Conservation (phyloP, 176 grass and related monocot genomes). For the Oryza glumipatula region DNA sequence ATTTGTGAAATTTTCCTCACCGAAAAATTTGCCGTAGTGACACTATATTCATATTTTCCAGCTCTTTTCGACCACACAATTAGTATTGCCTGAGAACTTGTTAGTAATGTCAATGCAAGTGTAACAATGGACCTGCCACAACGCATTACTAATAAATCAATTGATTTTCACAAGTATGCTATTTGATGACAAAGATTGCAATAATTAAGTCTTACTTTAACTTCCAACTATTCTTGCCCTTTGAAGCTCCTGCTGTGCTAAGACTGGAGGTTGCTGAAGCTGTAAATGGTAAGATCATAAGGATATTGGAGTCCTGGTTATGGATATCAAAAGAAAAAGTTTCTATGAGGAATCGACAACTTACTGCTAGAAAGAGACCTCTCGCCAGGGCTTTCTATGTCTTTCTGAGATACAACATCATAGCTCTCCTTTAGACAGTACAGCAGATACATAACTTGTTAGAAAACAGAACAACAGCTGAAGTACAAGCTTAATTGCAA, state of each 20-base stretch:
- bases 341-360: slow-evolving; percentile 33
- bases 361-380: slow-evolving; percentile 70
- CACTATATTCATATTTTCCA: slow-evolving; percentile 92
- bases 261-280: slow-evolving; percentile 34
- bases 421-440: slow-evolving; percentile 48
- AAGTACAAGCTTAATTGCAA: slow-evolving; percentile 18
- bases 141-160: slow-evolving; percentile 17
- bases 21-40: slow-evolving; percentile 95
- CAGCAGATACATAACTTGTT: slow-evolving; percentile 7
- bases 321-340: neutral
- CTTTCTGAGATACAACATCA: slow-evolving; percentile 55
- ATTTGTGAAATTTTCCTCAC: slow-evolving; percentile 49
- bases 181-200: slow-evolving; percentile 23
- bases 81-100: slow-evolving; percentile 95
- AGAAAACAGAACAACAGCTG: slow-evolving; percentile 12
- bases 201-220: slow-evolving; percentile 64
- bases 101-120: slow-evolving; percentile 81
- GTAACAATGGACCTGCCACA: slow-evolving; percentile 74
- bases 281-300: slow-evolving; percentile 29
- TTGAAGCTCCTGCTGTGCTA: slow-evolving; percentile 34
- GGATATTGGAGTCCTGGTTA: neutral
- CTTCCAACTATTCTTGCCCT: slow-evolving; percentile 80
- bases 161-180: slow-evolving; percentile 12
- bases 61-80: slow-evolving; percentile 94
- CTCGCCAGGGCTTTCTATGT: slow-evolving; percentile 62